These are phyloP conservation scores for Blastobotrys mokoenaii DNA, from an alignment of 805 yeast genomes.

Conservation along the genomic window DNA sequence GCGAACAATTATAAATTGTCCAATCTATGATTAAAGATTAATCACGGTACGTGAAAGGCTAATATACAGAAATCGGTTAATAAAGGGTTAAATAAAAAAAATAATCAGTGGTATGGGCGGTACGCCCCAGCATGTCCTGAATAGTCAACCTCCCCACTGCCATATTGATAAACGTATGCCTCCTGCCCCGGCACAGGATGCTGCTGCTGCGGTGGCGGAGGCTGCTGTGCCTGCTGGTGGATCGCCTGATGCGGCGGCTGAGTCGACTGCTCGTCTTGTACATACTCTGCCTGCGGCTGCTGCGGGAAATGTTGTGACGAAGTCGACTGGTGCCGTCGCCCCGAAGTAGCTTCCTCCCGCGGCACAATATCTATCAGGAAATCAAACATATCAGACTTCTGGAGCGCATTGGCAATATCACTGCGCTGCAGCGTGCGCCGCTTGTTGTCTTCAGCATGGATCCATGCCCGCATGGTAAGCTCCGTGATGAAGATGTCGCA, in stretches of 20 bases:
- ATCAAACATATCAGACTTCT: conserved; percentile 94
- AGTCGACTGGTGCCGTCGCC: conserved; percentile 3
- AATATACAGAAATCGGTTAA: too few species aligned
- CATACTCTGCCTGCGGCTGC: conserved; percentile 10
- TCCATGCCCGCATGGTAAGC: conserved; percentile 97
- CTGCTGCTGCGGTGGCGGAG: conserved; percentile 3
- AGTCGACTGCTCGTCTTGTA: conserved; percentile 12
- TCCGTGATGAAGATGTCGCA: conserved; percentile 97
- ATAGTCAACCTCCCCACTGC: conserved; percentile 9
- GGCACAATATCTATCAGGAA: conserved; percentile 95
- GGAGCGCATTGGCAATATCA: conserved; percentile 92
- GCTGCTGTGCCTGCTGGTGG: conserved; percentile 11
- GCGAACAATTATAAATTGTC: too few species aligned
- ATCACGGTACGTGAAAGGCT: too few species aligned
- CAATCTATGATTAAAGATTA: too few species aligned
- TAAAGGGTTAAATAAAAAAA: not conserved
- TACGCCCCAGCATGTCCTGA: conserved; percentile 10
- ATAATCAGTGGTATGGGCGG: conserved; percentile 13
- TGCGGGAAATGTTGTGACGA: conserved; percentile 7
- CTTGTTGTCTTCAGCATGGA: conserved; percentile 94
- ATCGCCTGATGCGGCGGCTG: conserved; percentile 3
- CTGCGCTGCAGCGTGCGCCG: conserved; percentile 88
- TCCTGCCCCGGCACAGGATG: conserved; percentile 1
- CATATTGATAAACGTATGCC: conserved; percentile 13
- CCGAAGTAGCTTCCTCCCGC: conserved; percentile 54